Base-by-base conservation (phyloP, 306 rosid genomes). In the Lagenaria siceraria region DNA sequence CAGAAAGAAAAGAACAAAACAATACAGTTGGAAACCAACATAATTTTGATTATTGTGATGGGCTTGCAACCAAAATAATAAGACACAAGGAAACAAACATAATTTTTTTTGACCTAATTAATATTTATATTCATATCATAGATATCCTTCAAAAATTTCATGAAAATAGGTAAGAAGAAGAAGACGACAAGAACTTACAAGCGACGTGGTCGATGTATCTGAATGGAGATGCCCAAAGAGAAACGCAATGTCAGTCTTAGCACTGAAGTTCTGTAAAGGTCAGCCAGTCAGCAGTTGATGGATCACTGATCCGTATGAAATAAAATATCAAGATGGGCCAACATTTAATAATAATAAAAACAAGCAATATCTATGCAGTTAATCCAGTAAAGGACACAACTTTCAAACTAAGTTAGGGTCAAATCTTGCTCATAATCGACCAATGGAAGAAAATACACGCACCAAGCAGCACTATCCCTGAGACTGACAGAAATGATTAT, bases 371-470 rank as follows among this genome's bases (percentile, higher is more conserved):
- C 53, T 43, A 18, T 4, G n/a, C 38, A 48, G 31, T 72, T 72
- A 60, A 49, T 49, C 59, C 58, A 18, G 60, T 49, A 48, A 72
- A 48, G 9, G 76, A 15, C 76, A 42, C n/a, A 27, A 71, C 12
- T 71, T 71, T 71, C 24, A 48, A 71, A 46, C 59, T 17, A 71
- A 48, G 8, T 24, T 21, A 8, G 43, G 76, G 60, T 49, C 76
- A 71, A 71, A 71, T 71, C 24, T 71, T 71, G 38, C 75, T 71
- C 24, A 71, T 27, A 71, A 48, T 46, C 42, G 29, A 68, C 74
- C 54, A 68, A 43, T 22, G 53, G 35, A 42, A 68, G 74, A 42
- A 42, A 68, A 22, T 8, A 43, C 54, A 66, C 74, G n/a, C 74
- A 40, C 33, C 27, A n/a, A 66, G 17, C 51, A 13, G 74, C 31